Percentiles rank a stretch among this genome's conserved stretches.
These are phyloP conservation scores for Zizania palustris DNA, from an alignment of 202 grass and related monocot species.

Conservation along the genomic window DNA sequence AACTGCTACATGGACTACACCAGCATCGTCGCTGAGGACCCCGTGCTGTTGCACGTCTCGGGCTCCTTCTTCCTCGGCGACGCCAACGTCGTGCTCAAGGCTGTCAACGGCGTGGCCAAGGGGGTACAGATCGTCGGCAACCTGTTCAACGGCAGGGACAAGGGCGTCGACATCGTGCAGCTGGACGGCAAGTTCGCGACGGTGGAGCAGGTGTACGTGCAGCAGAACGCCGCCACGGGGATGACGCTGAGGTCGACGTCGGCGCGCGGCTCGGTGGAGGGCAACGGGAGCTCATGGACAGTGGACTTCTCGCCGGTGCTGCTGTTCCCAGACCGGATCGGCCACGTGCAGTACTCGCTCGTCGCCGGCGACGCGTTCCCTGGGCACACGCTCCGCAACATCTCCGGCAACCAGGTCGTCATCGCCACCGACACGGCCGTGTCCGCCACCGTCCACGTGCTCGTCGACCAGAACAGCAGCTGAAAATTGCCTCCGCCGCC, in stretches of 20 bases:
- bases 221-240: conserved; percentile 63
- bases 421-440: conserved; percentile 72
- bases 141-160: conserved; percentile 61
- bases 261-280: conserved; percentile 48
- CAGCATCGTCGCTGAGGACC: conserved; percentile 83
- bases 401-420: conserved; percentile 70
- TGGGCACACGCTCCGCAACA: conserved; percentile 66
- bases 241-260: conserved; percentile 69
- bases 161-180: conserved; percentile 71
- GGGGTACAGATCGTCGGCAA: conserved; percentile 74
- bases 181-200: conserved; percentile 67
- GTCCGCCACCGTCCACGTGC: conserved; percentile 71
- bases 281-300: conserved; percentile 68
- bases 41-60: conserved; percentile 77
- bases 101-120: conserved; percentile 63
- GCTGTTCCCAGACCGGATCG: conserved; percentile 77
- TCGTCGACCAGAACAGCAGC: conserved; percentile 78
- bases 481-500: conserved; percentile 31
- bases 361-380: conserved; percentile 58
- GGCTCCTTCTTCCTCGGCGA: conserved; percentile 89
- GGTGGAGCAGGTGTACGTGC: conserved; percentile 82
- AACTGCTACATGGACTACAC: conserved; percentile 93
- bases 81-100: conserved; percentile 85
- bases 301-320: conserved; percentile 71
- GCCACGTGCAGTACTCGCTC: conserved; percentile 87